phyloP scores from a whole-genome alignment of 1,284 basidiomycete genomes.

The Pascua sp. region DNA sequence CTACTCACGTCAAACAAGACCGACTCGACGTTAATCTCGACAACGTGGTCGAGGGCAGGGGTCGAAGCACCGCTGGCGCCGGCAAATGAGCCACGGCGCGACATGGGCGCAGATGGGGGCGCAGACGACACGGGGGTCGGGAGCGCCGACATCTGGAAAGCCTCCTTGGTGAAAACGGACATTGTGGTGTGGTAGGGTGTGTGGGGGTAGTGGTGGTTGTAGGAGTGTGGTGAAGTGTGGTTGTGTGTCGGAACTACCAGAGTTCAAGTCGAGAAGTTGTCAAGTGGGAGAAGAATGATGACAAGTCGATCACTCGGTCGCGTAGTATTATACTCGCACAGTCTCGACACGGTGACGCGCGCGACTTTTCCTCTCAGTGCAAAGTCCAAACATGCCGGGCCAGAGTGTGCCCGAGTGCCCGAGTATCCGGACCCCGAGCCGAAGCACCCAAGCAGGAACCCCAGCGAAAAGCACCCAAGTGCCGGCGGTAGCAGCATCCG shows the following conservation, averaged over 20 bases:
- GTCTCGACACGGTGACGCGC: no score
- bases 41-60: conserved; percentile 62
- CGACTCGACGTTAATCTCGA: conserved; percentile 49
- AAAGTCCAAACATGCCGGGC: no score
- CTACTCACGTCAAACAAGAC: conserved; percentile 40
- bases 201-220: conserved; percentile 16
- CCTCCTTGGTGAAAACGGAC: conserved; percentile 50
- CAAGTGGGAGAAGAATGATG: neutral
- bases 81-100: conserved; percentile 38
- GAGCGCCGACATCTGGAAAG: conserved; percentile 49
- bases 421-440: no score
- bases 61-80: conserved; percentile 60
- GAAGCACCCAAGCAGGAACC: no score
- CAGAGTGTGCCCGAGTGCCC: no score
- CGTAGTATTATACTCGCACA: no score
- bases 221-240: neutral
- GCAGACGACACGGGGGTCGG: conserved; percentile 34
- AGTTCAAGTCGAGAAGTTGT: neutral
- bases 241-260: neutral
- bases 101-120: conserved; percentile 30
- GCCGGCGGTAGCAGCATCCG: no score
- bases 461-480: no score
- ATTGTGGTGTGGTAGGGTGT: conserved; percentile 40
- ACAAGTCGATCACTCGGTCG: neutral
- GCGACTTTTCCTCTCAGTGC: no score